These are phyloP conservation scores for Bassia scoparia DNA, from an alignment of 148 eudicot species.

Conservation along the genomic window DNA sequence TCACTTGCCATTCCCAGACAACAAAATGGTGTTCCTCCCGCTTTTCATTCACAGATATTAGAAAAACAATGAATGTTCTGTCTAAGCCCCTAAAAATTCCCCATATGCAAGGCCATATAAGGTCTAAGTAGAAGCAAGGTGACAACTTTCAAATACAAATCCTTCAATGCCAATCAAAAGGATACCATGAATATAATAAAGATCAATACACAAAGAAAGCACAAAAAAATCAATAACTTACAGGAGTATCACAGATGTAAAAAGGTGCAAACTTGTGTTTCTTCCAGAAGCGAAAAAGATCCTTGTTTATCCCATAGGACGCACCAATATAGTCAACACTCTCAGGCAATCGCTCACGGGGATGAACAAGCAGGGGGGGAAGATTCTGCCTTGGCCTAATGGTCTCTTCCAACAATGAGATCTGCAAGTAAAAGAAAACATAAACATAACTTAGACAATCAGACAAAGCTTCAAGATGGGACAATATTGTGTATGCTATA, in stretches of 20 bases:
- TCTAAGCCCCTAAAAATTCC: neutral
- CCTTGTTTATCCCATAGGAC: constrained; percentile 60
- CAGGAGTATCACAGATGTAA: constrained; percentile 47
- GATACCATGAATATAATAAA: neutral
- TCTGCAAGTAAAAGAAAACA: constrained; percentile 29
- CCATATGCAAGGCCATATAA: neutral
- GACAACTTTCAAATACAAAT: neutral
- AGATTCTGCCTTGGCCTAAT: constrained; percentile 52
- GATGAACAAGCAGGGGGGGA: constrained; percentile 60
- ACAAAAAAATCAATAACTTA: constrained; percentile 22
- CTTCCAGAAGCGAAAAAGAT: constrained; percentile 65
- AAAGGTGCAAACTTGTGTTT: constrained; percentile 61
- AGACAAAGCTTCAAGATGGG: too few relatives aligned
- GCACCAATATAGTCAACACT: constrained; percentile 62
- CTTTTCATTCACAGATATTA: neutral
- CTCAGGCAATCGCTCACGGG: constrained; percentile 51
- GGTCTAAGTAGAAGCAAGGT: neutral
- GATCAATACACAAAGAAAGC: neutral
- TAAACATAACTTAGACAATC: too few relatives aligned
- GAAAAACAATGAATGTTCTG: neutral
- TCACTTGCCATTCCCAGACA: neutral
- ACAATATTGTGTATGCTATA: too few relatives aligned
- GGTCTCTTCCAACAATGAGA: constrained; percentile 55
- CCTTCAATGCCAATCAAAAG: neutral
- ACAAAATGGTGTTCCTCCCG: neutral